These are phyloP conservation scores for Podaxis mareebaensis DNA, from an alignment of 768 basidiomycete genomes.

Conservation along the genomic window DNA sequence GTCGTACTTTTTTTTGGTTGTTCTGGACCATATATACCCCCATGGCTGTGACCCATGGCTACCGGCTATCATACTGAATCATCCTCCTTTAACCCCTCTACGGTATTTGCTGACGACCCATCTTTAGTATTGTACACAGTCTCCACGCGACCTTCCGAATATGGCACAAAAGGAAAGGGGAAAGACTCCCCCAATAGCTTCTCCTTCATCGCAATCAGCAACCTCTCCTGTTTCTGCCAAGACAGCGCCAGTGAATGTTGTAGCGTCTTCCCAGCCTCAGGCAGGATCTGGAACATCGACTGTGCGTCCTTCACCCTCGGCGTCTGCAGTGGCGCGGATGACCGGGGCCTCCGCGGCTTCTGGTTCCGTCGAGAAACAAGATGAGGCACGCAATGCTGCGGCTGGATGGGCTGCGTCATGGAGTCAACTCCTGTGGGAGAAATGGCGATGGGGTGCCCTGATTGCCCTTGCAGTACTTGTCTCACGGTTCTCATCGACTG, in stretches of 20 bases:
- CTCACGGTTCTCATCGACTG: constrained; percentile 66
- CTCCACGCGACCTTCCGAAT: constrained; percentile 79
- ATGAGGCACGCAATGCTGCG: constrained; percentile 28
- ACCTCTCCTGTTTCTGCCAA: constrained; percentile 15
- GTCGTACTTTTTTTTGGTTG: constrained; percentile 25
- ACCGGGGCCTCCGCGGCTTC: neutral
- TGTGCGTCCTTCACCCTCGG: constrained; percentile 15
- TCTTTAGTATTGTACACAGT: constrained; percentile 65
- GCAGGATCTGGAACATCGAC: constrained; percentile 5
- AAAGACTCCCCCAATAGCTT: constrained; percentile 33
- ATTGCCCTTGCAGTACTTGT: constrained; percentile 78
- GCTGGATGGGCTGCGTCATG: constrained; percentile 61
- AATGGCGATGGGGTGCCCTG: constrained; percentile 82
- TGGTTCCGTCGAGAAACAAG: constrained; percentile 23
- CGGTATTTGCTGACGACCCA: constrained; percentile 6
- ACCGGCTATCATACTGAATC: constrained; percentile 7
- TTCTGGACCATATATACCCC: constrained; percentile 13
- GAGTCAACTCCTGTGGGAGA: constrained; percentile 74
- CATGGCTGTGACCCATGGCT: constrained; percentile 4
- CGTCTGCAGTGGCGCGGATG: constrained; percentile 14
- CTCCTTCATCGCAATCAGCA: constrained; percentile 15
- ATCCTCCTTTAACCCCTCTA: neutral
- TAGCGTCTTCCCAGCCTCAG: neutral
- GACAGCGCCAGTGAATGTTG: neutral
- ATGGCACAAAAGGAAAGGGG: constrained; percentile 86